Evolutionary conservation across 331 rosid species (phyloP).

Genomic region (Spiraea crenata): DNA sequence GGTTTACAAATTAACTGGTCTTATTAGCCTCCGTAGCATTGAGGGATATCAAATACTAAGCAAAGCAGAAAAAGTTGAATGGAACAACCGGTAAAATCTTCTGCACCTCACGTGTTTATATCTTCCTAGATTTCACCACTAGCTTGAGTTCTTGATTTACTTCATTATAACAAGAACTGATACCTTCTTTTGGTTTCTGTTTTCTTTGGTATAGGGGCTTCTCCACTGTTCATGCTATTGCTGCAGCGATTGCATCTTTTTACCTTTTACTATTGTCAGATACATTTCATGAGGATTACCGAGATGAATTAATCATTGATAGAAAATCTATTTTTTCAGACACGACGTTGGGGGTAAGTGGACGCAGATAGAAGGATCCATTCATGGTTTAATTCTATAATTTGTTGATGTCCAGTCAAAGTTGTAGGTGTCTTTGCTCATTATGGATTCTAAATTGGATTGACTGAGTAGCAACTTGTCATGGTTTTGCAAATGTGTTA

Average conservation of each 20-base stretch:
- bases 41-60: conserved; percentile 50
- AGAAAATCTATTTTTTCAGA: conserved; percentile 75
- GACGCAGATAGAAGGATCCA: conserved; percentile 13
- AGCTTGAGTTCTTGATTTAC: conserved; percentile 2
- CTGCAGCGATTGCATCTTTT: conserved; percentile 62
- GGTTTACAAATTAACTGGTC: conserved; percentile 66
- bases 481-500: not conserved
- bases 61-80: conserved; percentile 59
- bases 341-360: conserved; percentile 72
- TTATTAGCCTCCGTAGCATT: conserved; percentile 48
- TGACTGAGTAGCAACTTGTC: not conserved
- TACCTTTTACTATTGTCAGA: conserved; percentile 64
- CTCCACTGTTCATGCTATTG: conserved; percentile 84
- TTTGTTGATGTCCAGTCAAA: not conserved
- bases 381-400: conserved; percentile 4
- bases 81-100: conserved; percentile 81
- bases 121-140: not conserved
- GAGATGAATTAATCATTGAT: conserved; percentile 40
- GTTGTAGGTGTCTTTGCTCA: not conserved
- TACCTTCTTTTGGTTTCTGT: conserved; percentile 9
- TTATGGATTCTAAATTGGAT: not conserved
- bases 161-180: not conserved
- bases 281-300: conserved; percentile 48
- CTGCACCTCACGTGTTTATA: conserved; percentile 1
- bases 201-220: conserved; percentile 60